Conservation (phyloP, 2,329 filamentous ascomycete species). For the Geosmithia morbida region DNA sequence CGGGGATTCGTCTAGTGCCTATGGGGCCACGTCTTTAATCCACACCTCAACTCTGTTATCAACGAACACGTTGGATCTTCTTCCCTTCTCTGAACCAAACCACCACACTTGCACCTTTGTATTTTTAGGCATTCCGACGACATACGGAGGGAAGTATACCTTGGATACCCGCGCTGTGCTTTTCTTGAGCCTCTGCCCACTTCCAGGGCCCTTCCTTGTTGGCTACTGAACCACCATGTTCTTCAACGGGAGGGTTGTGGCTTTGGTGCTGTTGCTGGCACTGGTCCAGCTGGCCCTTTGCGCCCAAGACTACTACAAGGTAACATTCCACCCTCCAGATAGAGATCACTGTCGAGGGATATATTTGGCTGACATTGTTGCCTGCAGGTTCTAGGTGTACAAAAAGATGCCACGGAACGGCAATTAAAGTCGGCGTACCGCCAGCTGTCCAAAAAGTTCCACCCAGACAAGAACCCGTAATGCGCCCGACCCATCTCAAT, state of each 20-base stretch:
- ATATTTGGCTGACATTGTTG: background rate
- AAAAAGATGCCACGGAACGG: slow-evolving; percentile 65
- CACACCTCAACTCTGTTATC: background rate
- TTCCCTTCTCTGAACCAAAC: background rate
- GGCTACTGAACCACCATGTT: slow-evolving; percentile 28
- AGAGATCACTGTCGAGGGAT: background rate
- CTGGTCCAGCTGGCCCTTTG: slow-evolving; percentile 40
- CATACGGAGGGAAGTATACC: background rate
- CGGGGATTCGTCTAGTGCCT: background rate
- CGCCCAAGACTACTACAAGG: slow-evolving; percentile 69
- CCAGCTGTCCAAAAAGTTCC: slow-evolving; percentile 83
- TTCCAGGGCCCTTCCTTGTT: slow-evolving; percentile 1
- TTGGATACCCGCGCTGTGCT: background rate
- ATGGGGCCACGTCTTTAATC: background rate
- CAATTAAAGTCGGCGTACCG: slow-evolving; percentile 93
- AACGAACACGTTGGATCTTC: slow-evolving; percentile 1
- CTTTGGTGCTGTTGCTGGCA: slow-evolving; percentile 31
- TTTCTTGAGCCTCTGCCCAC: background rate
- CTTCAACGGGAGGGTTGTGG: slow-evolving; percentile 24
- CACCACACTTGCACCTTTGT: background rate
- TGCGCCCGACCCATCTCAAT: slow-evolving; percentile 12
- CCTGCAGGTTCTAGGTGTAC: slow-evolving; percentile 59
- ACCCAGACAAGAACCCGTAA: slow-evolving; percentile 96
- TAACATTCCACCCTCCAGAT: slow-evolving; percentile 12
- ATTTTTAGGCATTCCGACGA: background rate